Conservation (phyloP, 768 basidiomycete species). For the Trametes cinnabarina region DNA sequence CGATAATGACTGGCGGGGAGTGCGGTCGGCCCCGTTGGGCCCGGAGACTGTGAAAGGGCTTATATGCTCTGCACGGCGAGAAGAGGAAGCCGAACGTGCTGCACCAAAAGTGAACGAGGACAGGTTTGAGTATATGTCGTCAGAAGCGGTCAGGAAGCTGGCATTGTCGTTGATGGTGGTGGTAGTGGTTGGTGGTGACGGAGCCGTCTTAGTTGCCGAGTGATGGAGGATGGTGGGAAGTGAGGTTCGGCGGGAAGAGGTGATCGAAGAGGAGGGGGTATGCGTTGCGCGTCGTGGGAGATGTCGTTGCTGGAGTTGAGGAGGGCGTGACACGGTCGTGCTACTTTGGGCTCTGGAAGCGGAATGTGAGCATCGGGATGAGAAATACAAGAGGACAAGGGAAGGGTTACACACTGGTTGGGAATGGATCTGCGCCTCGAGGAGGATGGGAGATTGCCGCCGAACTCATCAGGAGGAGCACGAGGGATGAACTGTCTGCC, state of each 20-base stretch:
- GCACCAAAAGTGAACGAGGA: constrained; percentile 44
- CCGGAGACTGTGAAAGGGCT: constrained; percentile 37
- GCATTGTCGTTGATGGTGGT: constrained; percentile 13
- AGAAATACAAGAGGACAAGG: background rate
- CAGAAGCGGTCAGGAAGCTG: constrained; percentile 14
- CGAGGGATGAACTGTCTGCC: constrained; percentile 27
- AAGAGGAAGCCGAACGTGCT: constrained; percentile 21
- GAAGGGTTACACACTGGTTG: constrained; percentile 24
- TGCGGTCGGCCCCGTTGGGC: constrained; percentile 37
- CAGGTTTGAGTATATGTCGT: constrained; percentile 40
- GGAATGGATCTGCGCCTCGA: constrained; percentile 25
- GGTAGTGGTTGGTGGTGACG: constrained; percentile 17
- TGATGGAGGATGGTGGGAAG: constrained; percentile 29
- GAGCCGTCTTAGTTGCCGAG: constrained; percentile 16
- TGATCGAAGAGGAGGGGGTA: constrained; percentile 23
- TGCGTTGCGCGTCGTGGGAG: constrained; percentile 20
- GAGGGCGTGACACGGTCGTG: constrained; percentile 18
- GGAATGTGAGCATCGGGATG: constrained; percentile 3
- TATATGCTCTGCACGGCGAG: constrained; percentile 30
- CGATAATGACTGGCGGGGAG: constrained; percentile 45
- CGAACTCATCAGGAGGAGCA: constrained; percentile 18
- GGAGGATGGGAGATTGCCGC: constrained; percentile 14
- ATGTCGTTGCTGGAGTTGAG: constrained; percentile 11
- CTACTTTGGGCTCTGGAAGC: constrained; percentile 14
- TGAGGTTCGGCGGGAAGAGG: constrained; percentile 27